These are phyloP conservation scores for Cornus controversa DNA, from an alignment of 148 eudicot species.

Conservation along the genomic window DNA sequence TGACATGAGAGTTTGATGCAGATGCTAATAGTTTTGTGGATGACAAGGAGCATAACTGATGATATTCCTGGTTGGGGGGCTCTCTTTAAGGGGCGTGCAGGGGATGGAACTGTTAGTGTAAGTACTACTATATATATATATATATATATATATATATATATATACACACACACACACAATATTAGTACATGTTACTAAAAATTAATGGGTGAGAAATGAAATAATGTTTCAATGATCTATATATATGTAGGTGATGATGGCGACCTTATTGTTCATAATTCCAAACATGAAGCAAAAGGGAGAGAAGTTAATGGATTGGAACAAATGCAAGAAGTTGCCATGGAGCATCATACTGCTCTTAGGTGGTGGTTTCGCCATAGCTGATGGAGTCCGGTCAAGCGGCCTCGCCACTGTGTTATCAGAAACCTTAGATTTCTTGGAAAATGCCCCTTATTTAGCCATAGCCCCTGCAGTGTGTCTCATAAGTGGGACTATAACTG, in stretches of 20 bases:
- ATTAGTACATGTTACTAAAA: too few species aligned
- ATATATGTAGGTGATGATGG: constrained; percentile 74
- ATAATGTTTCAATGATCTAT: neutral
- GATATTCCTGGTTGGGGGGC: constrained; percentile 92
- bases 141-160: neutral
- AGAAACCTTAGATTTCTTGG: constrained; percentile 50
- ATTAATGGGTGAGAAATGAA: neutral
- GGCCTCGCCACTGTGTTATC: constrained; percentile 77
- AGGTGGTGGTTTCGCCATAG: constrained; percentile 93
- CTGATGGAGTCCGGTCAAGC: constrained; percentile 81
- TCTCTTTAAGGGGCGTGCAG: constrained; percentile 68
- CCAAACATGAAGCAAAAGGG: constrained; percentile 74
- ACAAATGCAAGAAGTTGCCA: constrained; percentile 85
- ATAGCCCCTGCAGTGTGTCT: constrained; percentile 71
- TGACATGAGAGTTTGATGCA: constrained; percentile 19
- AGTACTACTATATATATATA: constrained; percentile 17
- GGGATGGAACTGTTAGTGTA: constrained; percentile 94
- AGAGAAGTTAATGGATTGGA: constrained; percentile 97
- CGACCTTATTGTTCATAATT: constrained; percentile 83
- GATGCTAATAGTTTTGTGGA: constrained; percentile 75
- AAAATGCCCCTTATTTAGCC: constrained; percentile 62
- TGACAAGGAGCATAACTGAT: constrained; percentile 92
- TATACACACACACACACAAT: too few species aligned
- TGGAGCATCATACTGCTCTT: constrained; percentile 78
- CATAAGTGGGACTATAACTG: constrained; percentile 59